These are phyloP conservation scores for Colletotrichum tabaci DNA, from an alignment of 2,329 filamentous ascomycete genomes.

Conservation along the genomic window DNA sequence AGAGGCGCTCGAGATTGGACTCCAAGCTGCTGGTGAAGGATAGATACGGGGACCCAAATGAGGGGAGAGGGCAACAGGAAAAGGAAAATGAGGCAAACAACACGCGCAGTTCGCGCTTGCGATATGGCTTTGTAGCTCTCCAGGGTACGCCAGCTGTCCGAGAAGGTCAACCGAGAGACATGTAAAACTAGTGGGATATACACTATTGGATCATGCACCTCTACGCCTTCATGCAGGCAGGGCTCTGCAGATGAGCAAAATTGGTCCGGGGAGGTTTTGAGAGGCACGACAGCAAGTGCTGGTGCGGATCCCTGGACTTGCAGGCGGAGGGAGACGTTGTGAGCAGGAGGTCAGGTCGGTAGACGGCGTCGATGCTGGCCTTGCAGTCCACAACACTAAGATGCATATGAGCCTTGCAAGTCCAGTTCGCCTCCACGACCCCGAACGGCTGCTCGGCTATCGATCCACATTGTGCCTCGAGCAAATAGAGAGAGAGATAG, in stretches of 20 bases:
- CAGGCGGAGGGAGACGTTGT: background rate
- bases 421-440: background rate
- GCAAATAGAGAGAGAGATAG: background rate
- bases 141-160: conserved; percentile 5
- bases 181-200: background rate
- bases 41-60: too few relatives aligned
- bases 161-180: background rate
- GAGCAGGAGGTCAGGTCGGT: background rate
- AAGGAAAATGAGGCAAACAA: background rate
- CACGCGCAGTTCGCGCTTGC: background rate
- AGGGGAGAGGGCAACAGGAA: too few relatives aligned
- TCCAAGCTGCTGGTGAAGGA: background rate
- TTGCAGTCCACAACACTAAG: conserved; percentile 12
- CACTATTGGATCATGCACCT: conserved; percentile 1
- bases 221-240: conserved; percentile 37
- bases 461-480: background rate
- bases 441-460: conserved; percentile 4
- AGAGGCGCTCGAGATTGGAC: background rate
- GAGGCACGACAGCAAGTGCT: conserved; percentile 13
- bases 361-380: conserved; percentile 25
- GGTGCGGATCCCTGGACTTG: conserved; percentile 20
- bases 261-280: background rate
- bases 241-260: conserved; percentile 21
- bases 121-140: conserved; percentile 9
- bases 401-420: conserved; percentile 21